Percentiles rank a stretch among this genome's conserved stretches.
These are phyloP conservation scores for Sporothrix luriei DNA, from an alignment of 2,329 filamentous ascomycete species.

Conservation along the genomic window DNA sequence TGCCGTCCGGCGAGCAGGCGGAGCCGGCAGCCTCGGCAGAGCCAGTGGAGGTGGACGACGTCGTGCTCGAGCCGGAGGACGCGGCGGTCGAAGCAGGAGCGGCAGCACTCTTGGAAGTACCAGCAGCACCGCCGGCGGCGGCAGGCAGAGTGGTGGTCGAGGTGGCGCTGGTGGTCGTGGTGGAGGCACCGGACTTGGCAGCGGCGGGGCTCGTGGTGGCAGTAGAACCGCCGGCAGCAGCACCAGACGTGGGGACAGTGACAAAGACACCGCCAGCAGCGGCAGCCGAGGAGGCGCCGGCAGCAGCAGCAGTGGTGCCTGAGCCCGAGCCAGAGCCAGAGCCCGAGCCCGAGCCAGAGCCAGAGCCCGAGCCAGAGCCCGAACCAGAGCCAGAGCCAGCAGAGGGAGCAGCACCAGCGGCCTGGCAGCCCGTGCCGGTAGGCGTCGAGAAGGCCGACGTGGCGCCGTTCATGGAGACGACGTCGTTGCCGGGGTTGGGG, in stretches of 20 bases:
- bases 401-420: conserved; percentile 40
- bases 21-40: conserved; percentile 47
- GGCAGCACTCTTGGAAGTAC: background rate
- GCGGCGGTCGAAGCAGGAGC: conserved; percentile 15
- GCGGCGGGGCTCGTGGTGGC: conserved; percentile 24
- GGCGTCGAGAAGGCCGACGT: conserved; percentile 43
- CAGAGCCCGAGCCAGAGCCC: background rate
- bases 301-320: conserved; percentile 28
- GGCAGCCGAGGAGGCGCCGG: conserved; percentile 13
- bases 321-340: conserved; percentile 25
- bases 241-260: conserved; percentile 37
- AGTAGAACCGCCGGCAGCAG: conserved; percentile 16
- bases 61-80: conserved; percentile 28
- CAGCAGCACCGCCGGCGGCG: conserved; percentile 17
- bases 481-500: conserved; percentile 65
- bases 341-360: conserved; percentile 32
- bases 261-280: conserved; percentile 48
- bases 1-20: conserved; percentile 52
- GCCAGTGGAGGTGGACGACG: conserved; percentile 32
- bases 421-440: conserved; percentile 38
- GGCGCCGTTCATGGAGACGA: conserved; percentile 52
- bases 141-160: conserved; percentile 14
- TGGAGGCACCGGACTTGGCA: background rate
- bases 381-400: conserved; percentile 36
- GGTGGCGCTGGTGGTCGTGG: conserved; percentile 32